Percentiles rank a stretch among this genome's conserved stretches.
phyloP scores from a whole-genome alignment of 73 alveolate genomes.

The Tetrahymena thermophila region DNA sequence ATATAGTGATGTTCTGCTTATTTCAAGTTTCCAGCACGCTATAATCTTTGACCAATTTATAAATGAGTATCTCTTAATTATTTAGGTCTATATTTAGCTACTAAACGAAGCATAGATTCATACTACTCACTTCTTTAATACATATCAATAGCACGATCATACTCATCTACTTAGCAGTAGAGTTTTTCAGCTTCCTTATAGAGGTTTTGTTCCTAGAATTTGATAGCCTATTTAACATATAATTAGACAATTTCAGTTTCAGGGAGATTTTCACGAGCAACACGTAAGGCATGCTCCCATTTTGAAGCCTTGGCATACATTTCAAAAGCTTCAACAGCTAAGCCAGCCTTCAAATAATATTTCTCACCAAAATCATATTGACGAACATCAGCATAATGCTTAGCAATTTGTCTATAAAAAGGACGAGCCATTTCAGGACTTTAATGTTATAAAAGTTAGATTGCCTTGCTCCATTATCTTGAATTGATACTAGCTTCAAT shows the following conservation, averaged over 20 bases:
- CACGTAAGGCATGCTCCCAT: constrained; percentile 96
- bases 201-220: constrained; percentile 86
- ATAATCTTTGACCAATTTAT: constrained; percentile 91
- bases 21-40: constrained; percentile 91
- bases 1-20: constrained; percentile 98
- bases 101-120: constrained; percentile 98
- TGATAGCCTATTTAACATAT: constrained; percentile 89
- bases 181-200: constrained; percentile 97
- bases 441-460: constrained; percentile 82
- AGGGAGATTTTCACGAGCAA: constrained; percentile 89
- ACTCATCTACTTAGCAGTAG: constrained; percentile 95
- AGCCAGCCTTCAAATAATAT: constrained; percentile 82
- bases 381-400: constrained; percentile 98
- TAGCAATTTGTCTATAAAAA: constrained; percentile 94
- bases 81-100: constrained; percentile 95
- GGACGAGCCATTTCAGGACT: constrained; percentile 97
- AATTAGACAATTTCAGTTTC: constrained; percentile 90
- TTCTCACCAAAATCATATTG: constrained; percentile 96
- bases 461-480: constrained; percentile 94
- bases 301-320: constrained; percentile 94
- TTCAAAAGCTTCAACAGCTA: constrained; percentile 86
- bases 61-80: constrained; percentile 88
- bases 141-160: constrained; percentile 99
- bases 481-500: constrained; percentile 99
- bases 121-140: constrained; percentile 83